A percentile compares a stretch with the other conserved stretches of the same genome.
These are phyloP conservation scores for Ogataea ramenticola DNA, from an alignment of 805 yeast species.

Conservation along the genomic window DNA sequence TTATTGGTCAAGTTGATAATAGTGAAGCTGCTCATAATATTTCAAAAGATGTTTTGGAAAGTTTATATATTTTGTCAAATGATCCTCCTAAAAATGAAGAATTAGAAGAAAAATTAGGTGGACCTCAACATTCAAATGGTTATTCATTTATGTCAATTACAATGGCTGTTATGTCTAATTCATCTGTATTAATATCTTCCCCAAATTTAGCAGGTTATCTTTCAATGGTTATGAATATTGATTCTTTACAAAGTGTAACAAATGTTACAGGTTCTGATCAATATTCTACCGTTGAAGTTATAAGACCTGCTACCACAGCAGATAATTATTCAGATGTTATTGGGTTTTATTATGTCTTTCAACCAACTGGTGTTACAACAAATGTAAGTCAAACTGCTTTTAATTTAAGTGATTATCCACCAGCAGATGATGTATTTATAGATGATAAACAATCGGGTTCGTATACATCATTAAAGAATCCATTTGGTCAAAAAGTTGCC, in stretches of 20 bases:
- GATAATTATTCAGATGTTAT: constrained; percentile 18
- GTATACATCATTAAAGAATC: constrained; percentile 28
- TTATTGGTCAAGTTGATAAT: constrained; percentile 38
- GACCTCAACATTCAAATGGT: constrained; percentile 50
- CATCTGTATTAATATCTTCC: constrained; percentile 56
- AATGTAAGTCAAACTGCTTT: background rate
- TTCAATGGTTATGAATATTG: constrained; percentile 48
- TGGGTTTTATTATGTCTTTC: constrained; percentile 36
- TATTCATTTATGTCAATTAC: constrained; percentile 66
- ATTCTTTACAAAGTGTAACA: constrained; percentile 31
- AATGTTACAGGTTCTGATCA: constrained; percentile 36
- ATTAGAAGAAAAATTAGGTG: constrained; percentile 32
- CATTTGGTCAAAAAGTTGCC: constrained; percentile 37
- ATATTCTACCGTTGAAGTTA: constrained; percentile 19
- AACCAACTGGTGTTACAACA: constrained; percentile 21
- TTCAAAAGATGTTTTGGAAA: constrained; percentile 33
- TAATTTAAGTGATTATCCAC: constrained; percentile 11
- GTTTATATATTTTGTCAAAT: constrained; percentile 25
- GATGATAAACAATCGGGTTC: constrained; percentile 31
- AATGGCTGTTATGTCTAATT: constrained; percentile 63
- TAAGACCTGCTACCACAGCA: constrained; percentile 13
- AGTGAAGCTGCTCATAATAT: constrained; percentile 18
- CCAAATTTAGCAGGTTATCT: constrained; percentile 65
- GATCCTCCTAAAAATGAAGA: background rate
- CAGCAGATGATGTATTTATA: constrained; percentile 16